Percentiles rank a stretch among this genome's conserved stretches.
These are phyloP conservation scores for Agrocybe pediades DNA, from an alignment of 768 basidiomycete genomes.

Conservation along the genomic window DNA sequence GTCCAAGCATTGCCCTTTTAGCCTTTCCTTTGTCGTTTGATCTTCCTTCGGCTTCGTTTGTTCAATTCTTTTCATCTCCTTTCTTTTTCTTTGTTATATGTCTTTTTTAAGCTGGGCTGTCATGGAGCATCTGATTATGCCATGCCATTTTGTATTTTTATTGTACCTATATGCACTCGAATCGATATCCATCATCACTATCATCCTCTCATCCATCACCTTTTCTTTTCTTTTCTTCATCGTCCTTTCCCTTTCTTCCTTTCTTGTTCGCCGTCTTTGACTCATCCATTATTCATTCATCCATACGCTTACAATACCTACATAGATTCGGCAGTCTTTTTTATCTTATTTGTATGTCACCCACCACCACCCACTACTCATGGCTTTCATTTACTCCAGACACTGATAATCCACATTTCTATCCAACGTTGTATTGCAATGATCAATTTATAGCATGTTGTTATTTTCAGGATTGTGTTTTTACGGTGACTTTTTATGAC, in stretches of 20 bases:
- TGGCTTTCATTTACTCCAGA: background rate
- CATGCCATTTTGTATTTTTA: background rate
- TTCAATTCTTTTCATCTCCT: background rate
- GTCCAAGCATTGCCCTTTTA: background rate
- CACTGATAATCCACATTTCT: background rate
- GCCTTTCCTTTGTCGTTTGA: background rate
- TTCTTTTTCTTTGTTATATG: background rate
- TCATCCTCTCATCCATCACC: background rate
- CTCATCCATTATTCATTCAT: too few relatives aligned
- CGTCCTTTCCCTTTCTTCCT: too few relatives aligned
- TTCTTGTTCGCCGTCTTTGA: too few relatives aligned
- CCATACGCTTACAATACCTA: background rate
- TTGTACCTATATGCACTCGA: background rate
- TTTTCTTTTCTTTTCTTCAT: background rate
- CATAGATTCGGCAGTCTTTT: too few relatives aligned
- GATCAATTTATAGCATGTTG: too few relatives aligned
- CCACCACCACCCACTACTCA: background rate
- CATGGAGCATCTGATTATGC: background rate
- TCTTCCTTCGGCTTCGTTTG: background rate
- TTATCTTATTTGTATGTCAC: constrained; percentile 1
- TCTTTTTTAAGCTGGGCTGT: too few relatives aligned
- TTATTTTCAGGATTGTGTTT: too few relatives aligned
- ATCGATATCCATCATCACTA: background rate
- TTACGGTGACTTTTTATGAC: too few relatives aligned
- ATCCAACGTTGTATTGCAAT: background rate